These are phyloP conservation scores for Pulveroboletus sp. DNA, from an alignment of 1,284 basidiomycete species.

Conservation along the genomic window DNA sequence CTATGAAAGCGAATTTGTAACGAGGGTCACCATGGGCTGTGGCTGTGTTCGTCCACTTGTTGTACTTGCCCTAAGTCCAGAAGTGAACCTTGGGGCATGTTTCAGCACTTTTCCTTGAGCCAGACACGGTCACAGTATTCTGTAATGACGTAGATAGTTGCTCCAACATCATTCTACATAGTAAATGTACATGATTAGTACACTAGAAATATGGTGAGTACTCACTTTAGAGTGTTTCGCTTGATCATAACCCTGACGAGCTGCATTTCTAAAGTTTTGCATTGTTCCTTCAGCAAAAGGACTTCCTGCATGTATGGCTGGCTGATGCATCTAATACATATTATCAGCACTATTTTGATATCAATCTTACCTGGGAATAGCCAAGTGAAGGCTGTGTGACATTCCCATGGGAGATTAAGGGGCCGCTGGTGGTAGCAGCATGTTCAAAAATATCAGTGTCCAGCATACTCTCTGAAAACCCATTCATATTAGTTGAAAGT, in stretches of 20 bases:
- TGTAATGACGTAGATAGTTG: not conserved
- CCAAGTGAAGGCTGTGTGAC: not conserved
- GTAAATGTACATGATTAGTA: no score
- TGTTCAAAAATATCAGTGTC: not conserved
- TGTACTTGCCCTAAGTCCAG: not conserved
- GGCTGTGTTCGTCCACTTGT: not conserved
- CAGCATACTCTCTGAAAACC: not conserved
- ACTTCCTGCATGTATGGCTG: no score
- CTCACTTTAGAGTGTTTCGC: not conserved
- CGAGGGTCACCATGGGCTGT: not conserved
- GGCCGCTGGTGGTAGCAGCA: no score
- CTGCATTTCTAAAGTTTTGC: no score
- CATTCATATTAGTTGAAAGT: no score
- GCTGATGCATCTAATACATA: not conserved
- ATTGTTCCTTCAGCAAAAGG: no score
- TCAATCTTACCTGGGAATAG: not conserved
- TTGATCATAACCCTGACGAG: not conserved
- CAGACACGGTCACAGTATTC: not conserved
- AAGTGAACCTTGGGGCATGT: not conserved
- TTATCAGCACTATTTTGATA: no score
- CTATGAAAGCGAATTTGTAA: not conserved
- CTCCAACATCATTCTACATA: not conserved
- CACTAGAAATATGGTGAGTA: not conserved
- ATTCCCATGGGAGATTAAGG: not conserved
- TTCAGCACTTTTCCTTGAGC: not conserved